Conservation (phyloP, 1,284 basidiomycete genomes). For the Sparassis latifolia region DNA sequence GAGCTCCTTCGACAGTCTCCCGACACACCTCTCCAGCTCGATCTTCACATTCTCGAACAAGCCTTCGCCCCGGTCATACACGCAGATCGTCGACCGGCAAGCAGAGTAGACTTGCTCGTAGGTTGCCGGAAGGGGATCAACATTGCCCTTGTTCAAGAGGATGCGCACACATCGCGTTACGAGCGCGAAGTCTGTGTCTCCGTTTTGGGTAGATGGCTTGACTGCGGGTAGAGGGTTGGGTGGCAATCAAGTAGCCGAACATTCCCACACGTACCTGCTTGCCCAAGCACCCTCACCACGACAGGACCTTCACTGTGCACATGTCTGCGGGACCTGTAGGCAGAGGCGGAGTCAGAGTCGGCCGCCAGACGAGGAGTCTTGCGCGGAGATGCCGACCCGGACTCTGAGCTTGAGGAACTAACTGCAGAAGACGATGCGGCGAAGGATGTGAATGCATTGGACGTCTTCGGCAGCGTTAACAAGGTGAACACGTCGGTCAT, state of each 20-base stretch:
- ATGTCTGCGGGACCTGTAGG: conserved; percentile 39
- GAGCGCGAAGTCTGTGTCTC: conserved; percentile 22
- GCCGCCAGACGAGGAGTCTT: conserved; percentile 59
- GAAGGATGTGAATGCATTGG: conserved; percentile 49
- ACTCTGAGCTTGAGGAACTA: conserved; percentile 25
- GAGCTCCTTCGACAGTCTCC: conserved; percentile 33
- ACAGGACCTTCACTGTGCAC: conserved; percentile 29
- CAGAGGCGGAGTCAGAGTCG: conserved; percentile 55
- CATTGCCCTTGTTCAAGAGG: conserved; percentile 33
- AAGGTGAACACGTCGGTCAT: conserved; percentile 29
- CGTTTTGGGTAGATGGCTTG: conserved; percentile 8
- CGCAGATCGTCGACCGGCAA: conserved; percentile 47
- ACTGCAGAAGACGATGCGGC: conserved; percentile 12
- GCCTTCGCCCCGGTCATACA: conserved; percentile 44
- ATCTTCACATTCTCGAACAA: conserved; percentile 46
- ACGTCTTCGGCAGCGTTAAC: conserved; percentile 46
- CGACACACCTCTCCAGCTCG: conserved; percentile 47
- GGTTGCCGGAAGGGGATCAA: conserved; percentile 34
- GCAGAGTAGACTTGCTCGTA: conserved; percentile 51
- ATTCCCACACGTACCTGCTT: conserved; percentile 1
- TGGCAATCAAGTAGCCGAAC: no score
- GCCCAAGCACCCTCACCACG: conserved; percentile 38
- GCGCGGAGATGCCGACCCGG: conserved; percentile 47
- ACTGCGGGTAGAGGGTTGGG: conserved; percentile 8
- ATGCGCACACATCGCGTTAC: conserved; percentile 37